phyloP scores from a whole-genome alignment of 371 early-diverging fungal species.

The Nematocida parisii region DNA sequence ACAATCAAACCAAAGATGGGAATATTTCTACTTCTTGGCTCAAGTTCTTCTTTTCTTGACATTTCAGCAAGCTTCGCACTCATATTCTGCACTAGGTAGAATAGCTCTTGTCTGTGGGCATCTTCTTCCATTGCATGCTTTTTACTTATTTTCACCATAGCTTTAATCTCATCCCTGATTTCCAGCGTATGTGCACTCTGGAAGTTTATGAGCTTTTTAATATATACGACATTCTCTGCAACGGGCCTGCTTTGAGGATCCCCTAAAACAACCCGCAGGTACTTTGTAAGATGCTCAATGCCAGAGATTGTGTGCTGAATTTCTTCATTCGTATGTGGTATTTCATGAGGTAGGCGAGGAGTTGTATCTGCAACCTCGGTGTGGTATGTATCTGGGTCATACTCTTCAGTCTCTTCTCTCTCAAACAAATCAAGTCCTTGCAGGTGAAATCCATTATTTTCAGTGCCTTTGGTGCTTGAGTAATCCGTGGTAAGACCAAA shows the following conservation, averaged over 20 bases:
- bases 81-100: slow-evolving; percentile 6
- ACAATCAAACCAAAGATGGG: not conserved
- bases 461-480: slow-evolving; percentile 35
- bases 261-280: slow-evolving; percentile 65
- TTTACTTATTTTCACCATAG: slow-evolving; percentile 19
- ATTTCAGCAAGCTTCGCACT: not conserved
- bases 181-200: slow-evolving; percentile 57
- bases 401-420: slow-evolving; percentile 64
- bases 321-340: slow-evolving; percentile 62
- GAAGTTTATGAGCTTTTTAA: slow-evolving; percentile 56
- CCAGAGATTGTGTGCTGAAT: slow-evolving; percentile 66
- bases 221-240: slow-evolving; percentile 46
- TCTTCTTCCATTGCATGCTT: slow-evolving; percentile 25
- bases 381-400: slow-evolving; percentile 56
- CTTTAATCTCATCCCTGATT: slow-evolving; percentile 26
- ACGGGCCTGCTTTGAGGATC: slow-evolving; percentile 58
- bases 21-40: not conserved
- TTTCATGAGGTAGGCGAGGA: slow-evolving; percentile 54
- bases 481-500: slow-evolving; percentile 68
- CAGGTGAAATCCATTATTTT: slow-evolving; percentile 61
- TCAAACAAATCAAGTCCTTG: slow-evolving; percentile 54
- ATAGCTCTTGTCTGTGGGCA: slow-evolving; percentile 19
- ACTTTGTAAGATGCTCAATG: slow-evolving; percentile 62
- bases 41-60: not conserved
- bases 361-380: slow-evolving; percentile 32